Base-by-base conservation (phyloP, 768 basidiomycete genomes). In the Amanita molliuscula region DNA sequence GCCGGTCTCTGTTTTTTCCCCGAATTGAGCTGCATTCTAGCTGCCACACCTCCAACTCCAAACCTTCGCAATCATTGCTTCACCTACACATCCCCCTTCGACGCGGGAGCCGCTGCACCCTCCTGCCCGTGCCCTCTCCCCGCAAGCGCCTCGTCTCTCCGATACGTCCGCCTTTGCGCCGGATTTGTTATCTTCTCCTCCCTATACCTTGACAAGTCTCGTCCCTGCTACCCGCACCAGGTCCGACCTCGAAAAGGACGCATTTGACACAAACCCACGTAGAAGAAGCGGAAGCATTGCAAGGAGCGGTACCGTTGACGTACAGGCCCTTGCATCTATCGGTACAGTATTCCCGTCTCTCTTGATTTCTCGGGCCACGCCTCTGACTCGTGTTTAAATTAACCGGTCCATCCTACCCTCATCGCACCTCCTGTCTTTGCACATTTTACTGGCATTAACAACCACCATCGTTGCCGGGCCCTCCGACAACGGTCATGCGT, bases 181-280 rank as follows among this genome's bases (percentile, higher is more conserved):
- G 38, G 33, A 36, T 53, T 33, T 54, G 35, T 53, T 50, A 55
- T 50, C 64, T 55, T 52, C 53, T 60, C 57, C 61, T 44, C 55
- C 64, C 55, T 59, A 61, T 53, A 50, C 62, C 54, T 53, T 62
- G 59, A 46, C 47, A 9, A 76, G 75, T 65, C 69, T 82, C 60
- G 70, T 87, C 58, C 84, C 84, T 55, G 69, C 79, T 56, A 81
- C 79, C 54, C 81, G 83, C 64, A 66, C 75, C 42, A 69, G 80
- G 67, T 71, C 76, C 55, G 75, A 80, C 62, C 74, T 78, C 64
- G 82, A 84, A 68, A 74, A 76, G 62, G 68, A 50, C 21, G 36
- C 41, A 2, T 41, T 43, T 31, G 41, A 34, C 31, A 43, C 18
- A 18, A 23, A 36, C 23, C 29, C 42, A n/a, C 26, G 16, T 23